These are phyloP conservation scores for Colletotrichum sp. DNA, from an alignment of 2,329 filamentous ascomycete genomes.

Conservation along the genomic window DNA sequence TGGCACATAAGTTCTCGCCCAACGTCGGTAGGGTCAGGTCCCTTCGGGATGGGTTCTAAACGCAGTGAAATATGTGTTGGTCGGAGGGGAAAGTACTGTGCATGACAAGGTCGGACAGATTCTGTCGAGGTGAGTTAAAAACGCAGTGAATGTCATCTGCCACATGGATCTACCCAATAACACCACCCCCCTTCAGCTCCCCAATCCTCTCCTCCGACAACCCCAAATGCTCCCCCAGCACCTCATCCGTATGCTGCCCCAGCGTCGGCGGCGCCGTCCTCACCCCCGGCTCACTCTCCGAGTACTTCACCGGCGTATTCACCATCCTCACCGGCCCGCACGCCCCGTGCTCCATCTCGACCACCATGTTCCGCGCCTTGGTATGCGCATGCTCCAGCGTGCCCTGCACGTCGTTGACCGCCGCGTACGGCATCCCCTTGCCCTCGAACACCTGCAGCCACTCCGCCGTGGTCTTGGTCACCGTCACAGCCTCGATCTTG, in stretches of 20 bases:
- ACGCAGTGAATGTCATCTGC: no score
- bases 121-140: no score
- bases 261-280: conserved; percentile 82
- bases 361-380: conserved; percentile 85
- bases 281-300: conserved; percentile 77
- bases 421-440: conserved; percentile 82
- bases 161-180: conserved; percentile 67
- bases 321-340: conserved; percentile 90
- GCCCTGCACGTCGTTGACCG: conserved; percentile 89
- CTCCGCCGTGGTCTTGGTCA: conserved; percentile 80
- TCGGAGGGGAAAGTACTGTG: no score
- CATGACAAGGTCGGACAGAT: no score
- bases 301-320: conserved; percentile 95
- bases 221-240: conserved; percentile 69
- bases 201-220: conserved; percentile 64
- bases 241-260: conserved; percentile 85
- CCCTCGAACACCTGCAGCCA: conserved; percentile 89
- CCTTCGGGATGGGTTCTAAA: no score
- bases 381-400: conserved; percentile 88
- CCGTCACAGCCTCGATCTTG: conserved; percentile 78
- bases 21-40: no score
- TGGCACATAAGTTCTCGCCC: no score
- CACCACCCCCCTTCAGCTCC: conserved; percentile 67
- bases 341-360: conserved; percentile 80
- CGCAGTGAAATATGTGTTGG: no score